These are phyloP conservation scores for Sphaerostilbella broomeana DNA, from an alignment of 2,329 filamentous ascomycete genomes.

Conservation along the genomic window DNA sequence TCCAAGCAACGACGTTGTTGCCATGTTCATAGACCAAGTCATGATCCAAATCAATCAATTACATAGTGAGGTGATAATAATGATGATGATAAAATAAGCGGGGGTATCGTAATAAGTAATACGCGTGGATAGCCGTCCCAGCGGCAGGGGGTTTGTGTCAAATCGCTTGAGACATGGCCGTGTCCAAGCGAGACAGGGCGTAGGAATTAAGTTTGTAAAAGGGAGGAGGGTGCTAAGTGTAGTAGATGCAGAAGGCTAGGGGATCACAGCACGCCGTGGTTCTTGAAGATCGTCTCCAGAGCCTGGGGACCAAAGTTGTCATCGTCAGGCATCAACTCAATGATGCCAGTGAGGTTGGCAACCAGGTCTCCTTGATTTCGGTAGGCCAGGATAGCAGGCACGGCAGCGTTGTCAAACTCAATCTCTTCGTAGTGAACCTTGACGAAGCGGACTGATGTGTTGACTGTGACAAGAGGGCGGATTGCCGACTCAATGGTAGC, in stretches of 20 bases:
- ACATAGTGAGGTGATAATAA: too few species aligned
- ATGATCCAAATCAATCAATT: too few species aligned
- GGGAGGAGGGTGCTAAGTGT: not conserved
- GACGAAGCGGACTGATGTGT: constrained; percentile 75
- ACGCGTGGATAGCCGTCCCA: constrained; percentile 4
- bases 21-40: too few species aligned
- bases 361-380: constrained; percentile 82
- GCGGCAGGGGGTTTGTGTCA: not conserved
- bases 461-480: constrained; percentile 61
- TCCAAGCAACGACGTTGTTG: too few species aligned
- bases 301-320: constrained; percentile 51
- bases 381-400: constrained; percentile 86
- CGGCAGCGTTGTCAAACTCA: constrained; percentile 83
- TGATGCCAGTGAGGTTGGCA: constrained; percentile 78
- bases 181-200: not conserved
- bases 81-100: too few species aligned
- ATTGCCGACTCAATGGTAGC: constrained; percentile 73
- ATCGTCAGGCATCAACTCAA: constrained; percentile 74
- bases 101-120: constrained; percentile 23
- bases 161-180: constrained; percentile 4
- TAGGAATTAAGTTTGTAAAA: not conserved
- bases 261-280: constrained; percentile 45
- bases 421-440: constrained; percentile 88
- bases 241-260: not conserved
- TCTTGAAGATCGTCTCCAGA: constrained; percentile 46